phyloP scores from a whole-genome alignment of 2,329 filamentous ascomycete species.

The Aspergillus fructus region DNA sequence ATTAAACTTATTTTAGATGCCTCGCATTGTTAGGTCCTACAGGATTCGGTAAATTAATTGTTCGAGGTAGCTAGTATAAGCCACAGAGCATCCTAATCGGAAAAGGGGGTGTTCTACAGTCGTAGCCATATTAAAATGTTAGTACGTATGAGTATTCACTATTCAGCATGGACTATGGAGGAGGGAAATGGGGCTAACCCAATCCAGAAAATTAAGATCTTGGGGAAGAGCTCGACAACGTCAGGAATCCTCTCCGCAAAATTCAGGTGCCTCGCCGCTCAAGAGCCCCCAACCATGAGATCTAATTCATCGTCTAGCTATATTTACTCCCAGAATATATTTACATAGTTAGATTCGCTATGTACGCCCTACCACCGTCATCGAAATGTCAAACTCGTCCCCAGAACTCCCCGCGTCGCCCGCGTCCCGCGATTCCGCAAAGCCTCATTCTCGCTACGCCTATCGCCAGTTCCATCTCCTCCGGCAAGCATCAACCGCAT shows the following conservation, averaged over 20 bases:
- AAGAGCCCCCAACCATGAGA: not conserved
- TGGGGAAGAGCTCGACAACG: not conserved
- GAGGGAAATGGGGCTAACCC: not conserved
- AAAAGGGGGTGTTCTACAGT: too few relatives aligned
- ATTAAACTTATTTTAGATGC: too few relatives aligned
- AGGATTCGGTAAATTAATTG: too few relatives aligned
- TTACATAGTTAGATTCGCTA: conserved; percentile 10
- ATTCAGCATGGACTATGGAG: not conserved
- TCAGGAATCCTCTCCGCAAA: not conserved
- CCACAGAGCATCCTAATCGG: too few relatives aligned
- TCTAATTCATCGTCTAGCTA: not conserved
- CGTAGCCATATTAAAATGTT: not conserved
- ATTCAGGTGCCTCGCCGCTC: not conserved
- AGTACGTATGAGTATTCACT: too few relatives aligned
- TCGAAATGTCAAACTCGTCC: conserved; percentile 69
- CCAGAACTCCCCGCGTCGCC: conserved; percentile 25
- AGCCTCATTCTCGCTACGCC: conserved; percentile 69
- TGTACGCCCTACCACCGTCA: conserved; percentile 12
- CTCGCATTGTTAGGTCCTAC: too few relatives aligned
- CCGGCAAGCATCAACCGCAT: conserved; percentile 66
- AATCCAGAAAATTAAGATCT: not conserved
- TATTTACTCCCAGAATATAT: not conserved
- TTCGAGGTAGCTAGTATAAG: too few relatives aligned
- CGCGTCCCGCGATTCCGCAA: conserved; percentile 43
- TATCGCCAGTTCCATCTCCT: conserved; percentile 79